Conservation (phyloP, 2,329 filamentous ascomycete genomes). For the Torrubiellomyces zombiae region DNA sequence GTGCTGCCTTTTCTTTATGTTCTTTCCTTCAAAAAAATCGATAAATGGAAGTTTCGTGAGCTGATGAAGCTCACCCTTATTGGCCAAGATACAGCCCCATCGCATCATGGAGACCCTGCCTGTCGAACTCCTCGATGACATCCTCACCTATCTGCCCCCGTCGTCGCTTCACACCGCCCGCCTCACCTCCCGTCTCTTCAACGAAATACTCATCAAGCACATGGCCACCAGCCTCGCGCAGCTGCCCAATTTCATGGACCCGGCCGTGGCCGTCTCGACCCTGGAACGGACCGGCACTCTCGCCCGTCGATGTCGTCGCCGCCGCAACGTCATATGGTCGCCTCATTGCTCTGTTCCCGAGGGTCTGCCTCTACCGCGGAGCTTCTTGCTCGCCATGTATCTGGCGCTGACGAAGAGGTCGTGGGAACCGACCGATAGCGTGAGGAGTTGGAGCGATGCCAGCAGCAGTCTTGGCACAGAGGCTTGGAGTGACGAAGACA, state of each 20-base stretch:
- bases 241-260: conserved; percentile 15
- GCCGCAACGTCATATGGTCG: conserved; percentile 15
- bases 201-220: conserved; percentile 13
- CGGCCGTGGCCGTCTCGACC: conserved; percentile 8
- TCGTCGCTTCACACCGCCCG: conserved; percentile 10
- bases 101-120: conserved; percentile 16
- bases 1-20: no score
- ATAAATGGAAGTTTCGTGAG: no score
- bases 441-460: conserved; percentile 4
- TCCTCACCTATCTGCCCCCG: conserved; percentile 11
- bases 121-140: conserved; percentile 13
- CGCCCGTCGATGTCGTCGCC: conserved; percentile 8
- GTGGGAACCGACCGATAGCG: conserved; percentile 4
- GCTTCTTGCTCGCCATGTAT: conserved; percentile 16
- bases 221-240: conserved; percentile 11
- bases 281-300: conserved; percentile 9
- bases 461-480: no score
- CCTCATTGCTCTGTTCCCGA: conserved; percentile 16
- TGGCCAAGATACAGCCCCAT: not conserved
- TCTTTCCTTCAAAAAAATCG: no score
- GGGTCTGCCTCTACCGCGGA: conserved; percentile 12
- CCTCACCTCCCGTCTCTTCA: conserved; percentile 16
- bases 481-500: no score
- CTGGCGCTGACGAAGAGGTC: conserved; percentile 5
- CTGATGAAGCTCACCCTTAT: no score